A percentile compares a stretch with the other conserved stretches of the same genome.
phyloP scores from a whole-genome alignment of 2,329 filamentous ascomycete genomes.

The Hirsutella minnesotensis region DNA sequence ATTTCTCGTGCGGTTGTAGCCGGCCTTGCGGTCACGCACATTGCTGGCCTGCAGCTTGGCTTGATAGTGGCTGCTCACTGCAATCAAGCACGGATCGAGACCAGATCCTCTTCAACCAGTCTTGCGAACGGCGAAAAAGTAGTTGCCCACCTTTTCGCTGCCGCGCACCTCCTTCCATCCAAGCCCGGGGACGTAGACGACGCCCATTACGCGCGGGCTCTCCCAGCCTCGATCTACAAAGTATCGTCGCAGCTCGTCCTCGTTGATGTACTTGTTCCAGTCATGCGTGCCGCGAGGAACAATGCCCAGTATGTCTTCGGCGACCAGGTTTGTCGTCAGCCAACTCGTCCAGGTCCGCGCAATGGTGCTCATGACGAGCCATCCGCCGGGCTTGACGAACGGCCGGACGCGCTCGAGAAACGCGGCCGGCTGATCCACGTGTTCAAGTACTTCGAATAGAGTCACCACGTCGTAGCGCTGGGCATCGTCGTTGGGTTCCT shows the following conservation, averaged over 20 bases:
- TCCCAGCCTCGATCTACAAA: constrained; percentile 47
- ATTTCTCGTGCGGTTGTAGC: no score
- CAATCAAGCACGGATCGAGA: no score
- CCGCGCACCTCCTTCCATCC: constrained; percentile 79
- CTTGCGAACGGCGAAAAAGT: constrained; percentile 77
- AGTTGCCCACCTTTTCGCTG: constrained; percentile 83
- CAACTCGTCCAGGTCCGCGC: constrained; percentile 80
- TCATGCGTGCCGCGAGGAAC: constrained; percentile 92
- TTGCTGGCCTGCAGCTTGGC: no score
- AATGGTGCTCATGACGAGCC: constrained; percentile 88
- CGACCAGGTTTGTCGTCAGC: constrained; percentile 84
- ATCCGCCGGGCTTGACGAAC: constrained; percentile 81
- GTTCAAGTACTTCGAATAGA: constrained; percentile 90
- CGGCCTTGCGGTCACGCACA: no score
- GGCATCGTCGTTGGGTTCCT: constrained; percentile 21
- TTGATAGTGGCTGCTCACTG: no score
- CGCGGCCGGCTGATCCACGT: constrained; percentile 63
- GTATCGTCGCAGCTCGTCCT: constrained; percentile 55
- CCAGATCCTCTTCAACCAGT: constrained; percentile 1
- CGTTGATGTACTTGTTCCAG: constrained; percentile 93
- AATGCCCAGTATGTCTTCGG: constrained; percentile 76
- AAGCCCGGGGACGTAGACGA: constrained; percentile 79
- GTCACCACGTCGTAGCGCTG: constrained; percentile 67
- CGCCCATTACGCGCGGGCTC: constrained; percentile 56
- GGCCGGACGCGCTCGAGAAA: constrained; percentile 63